These are phyloP conservation scores for Aspergillus kassunensis DNA, from an alignment of 495 filamentous ascomycete genomes.

Conservation along the genomic window DNA sequence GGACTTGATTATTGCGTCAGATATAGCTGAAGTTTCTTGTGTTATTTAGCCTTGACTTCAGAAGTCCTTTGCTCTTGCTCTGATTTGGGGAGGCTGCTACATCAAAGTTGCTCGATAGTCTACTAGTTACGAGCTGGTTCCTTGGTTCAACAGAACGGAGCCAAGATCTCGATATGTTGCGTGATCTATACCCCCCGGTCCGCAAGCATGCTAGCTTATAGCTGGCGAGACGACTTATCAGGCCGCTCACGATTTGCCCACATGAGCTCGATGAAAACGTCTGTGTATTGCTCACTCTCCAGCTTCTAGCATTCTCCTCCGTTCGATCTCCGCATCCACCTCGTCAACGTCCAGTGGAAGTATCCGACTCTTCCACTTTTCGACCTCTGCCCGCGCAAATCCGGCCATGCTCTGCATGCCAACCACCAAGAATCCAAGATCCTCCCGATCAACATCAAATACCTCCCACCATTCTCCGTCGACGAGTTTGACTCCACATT, in stretches of 20 bases:
- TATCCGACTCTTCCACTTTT: slow-evolving; percentile 38
- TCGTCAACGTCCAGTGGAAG: slow-evolving; percentile 48
- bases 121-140: too few species aligned
- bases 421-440: slow-evolving; percentile 89
- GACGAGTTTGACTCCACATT: slow-evolving; percentile 71
- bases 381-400: slow-evolving; percentile 55
- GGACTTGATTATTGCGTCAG: background rate
- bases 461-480: slow-evolving; percentile 93
- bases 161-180: too few species aligned
- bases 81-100: background rate
- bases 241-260: background rate
- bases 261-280: too few species aligned
- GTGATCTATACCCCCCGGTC: too few species aligned
- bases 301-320: slow-evolving; percentile 51
- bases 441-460: slow-evolving; percentile 95
- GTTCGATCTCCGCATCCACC: slow-evolving; percentile 59
- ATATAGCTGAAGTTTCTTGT: background rate
- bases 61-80: too few species aligned
- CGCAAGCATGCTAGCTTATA: too few species aligned
- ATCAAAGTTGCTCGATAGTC: too few species aligned
- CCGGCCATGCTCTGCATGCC: slow-evolving; percentile 76
- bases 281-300: slow-evolving; percentile 47
- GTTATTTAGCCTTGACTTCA: background rate
- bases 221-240: too few species aligned
- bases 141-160: too few species aligned